Conservation (phyloP, 352 stramenopile genomes). For the Phytophthora podocarpi region DNA sequence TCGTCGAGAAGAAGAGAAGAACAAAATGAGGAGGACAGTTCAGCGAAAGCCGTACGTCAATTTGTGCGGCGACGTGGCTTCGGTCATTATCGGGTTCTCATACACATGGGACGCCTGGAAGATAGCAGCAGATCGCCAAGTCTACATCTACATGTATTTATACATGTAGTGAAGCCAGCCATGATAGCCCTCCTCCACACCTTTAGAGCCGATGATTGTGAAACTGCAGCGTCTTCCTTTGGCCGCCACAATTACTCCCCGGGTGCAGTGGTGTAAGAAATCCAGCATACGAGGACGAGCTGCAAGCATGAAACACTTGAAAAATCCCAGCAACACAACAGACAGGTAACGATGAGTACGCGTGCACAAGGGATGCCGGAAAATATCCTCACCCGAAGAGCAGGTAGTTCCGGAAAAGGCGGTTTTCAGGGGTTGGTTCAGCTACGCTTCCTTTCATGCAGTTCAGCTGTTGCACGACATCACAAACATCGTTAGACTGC, state of each 20-base stretch:
- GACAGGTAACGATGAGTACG: neutral
- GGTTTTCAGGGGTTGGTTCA: constrained; percentile 74
- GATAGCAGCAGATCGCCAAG: neutral
- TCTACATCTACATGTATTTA: constrained; percentile 5
- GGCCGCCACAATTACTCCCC: constrained; percentile 41
- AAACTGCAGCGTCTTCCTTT: constrained; percentile 7
- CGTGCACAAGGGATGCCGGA: neutral
- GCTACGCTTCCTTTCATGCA: constrained; percentile 88
- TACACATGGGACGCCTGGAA: neutral
- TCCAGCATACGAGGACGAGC: constrained; percentile 83
- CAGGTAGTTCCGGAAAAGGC: constrained; percentile 86
- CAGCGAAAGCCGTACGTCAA: neutral
- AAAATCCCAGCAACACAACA: constrained; percentile 1
- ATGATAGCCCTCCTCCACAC: neutral
- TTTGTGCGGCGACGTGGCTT: neutral
- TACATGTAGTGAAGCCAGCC: no score
- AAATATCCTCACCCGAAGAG: constrained; percentile 71
- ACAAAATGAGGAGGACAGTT: neutral
- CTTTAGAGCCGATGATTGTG: neutral
- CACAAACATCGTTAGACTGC: constrained; percentile 9
- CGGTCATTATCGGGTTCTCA: constrained; percentile 12
- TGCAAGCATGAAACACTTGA: constrained; percentile 82
- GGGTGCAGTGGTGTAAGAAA: constrained; percentile 83
- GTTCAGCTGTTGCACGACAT: constrained; percentile 59
- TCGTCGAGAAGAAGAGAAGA: constrained; percentile 1